Evolutionary conservation across 331 rosid species (phyloP), one percentile per base, ranked within the genome.

Genomic region (Ulmus americana): DNA sequence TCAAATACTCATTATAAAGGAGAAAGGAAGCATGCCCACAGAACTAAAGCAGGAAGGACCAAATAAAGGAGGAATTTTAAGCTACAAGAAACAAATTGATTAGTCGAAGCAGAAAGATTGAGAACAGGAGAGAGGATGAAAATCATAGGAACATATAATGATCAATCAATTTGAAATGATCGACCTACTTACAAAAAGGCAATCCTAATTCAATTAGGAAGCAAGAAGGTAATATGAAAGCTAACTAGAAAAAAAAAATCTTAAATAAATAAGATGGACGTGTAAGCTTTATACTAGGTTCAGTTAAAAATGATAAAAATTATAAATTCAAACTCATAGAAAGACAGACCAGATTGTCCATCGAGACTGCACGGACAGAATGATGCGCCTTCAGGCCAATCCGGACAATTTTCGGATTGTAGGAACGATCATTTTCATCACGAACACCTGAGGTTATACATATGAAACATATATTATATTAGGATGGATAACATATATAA

Each of bases 311-410:
- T 53, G 46, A 62, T 44, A 44, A 70, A 13, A 7, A 39, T 12
- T n/a, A 56, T 15, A 10, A 45, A 28, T 28, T 61, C 22, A 28
- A 28, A 2, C 35, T 28, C 35, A 28, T 28, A 28, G 35, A 65
- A 54, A 65, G 63, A 79, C 96, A 47, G 80, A 92, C 98, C 80
- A 86, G 85, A 74, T 92, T 88, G 41, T 92, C 81, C 76, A 88
- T 77, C 76, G 90, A 74, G 71, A 88, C 96, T 11, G 88, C 62
- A 77, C 85, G 90, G 72, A 92, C 87, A 61, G 96, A 88, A 79
- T 90, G 96, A 78, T 92, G 98, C 55, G 85, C 81, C 74, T 79
- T 86, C 12, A 92, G 82, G 81, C 98, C 98, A 70, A 88, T 85
- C 65, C 98, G 82, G 59, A 92, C 95, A 80, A 86, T 72, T 68